A percentile compares a stretch with the other conserved stretches of the same genome.
phyloP scores from a whole-genome alignment of 345 rosid species.

The Melaleuca quinquenervia region DNA sequence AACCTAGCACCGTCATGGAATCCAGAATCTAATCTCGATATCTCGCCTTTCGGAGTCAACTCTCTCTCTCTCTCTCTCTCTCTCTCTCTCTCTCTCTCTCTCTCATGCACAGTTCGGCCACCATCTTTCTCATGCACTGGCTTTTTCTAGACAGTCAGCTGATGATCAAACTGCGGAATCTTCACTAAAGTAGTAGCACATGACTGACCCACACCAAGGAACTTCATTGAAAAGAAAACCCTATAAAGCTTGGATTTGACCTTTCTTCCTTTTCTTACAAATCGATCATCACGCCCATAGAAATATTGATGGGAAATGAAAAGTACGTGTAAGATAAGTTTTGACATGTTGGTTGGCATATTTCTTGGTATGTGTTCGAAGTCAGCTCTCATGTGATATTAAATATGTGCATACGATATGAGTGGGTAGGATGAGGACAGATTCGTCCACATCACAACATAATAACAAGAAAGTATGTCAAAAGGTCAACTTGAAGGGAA shows the following conservation, averaged over 20 bases:
- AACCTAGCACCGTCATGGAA: not conserved
- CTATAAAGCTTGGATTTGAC: not conserved
- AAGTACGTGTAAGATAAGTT: conserved; percentile 6
- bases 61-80: not conserved
- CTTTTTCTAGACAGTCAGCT: not conserved
- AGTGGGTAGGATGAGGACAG: not conserved
- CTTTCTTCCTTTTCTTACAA: not conserved
- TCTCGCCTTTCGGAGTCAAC: not conserved
- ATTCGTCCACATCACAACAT: not conserved
- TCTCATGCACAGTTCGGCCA: not conserved
- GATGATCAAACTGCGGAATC: not conserved
- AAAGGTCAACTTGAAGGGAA: not conserved
- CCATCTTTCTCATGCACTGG: not conserved
- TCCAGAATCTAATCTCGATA: not conserved
- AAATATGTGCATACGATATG: not conserved
- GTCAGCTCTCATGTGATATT: not conserved
- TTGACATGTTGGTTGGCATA: not conserved
- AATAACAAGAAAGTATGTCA: not conserved
- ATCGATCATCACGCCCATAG: not conserved
- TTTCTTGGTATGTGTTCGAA: not conserved
- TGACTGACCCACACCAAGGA: not conserved
- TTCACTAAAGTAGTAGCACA: not conserved
- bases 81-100: not conserved
- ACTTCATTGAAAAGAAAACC: not conserved
- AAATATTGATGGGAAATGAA: not conserved